Base-by-base conservation (phyloP, 2,329 filamentous ascomycete genomes). In the Dactylellina leptospora region DNA sequence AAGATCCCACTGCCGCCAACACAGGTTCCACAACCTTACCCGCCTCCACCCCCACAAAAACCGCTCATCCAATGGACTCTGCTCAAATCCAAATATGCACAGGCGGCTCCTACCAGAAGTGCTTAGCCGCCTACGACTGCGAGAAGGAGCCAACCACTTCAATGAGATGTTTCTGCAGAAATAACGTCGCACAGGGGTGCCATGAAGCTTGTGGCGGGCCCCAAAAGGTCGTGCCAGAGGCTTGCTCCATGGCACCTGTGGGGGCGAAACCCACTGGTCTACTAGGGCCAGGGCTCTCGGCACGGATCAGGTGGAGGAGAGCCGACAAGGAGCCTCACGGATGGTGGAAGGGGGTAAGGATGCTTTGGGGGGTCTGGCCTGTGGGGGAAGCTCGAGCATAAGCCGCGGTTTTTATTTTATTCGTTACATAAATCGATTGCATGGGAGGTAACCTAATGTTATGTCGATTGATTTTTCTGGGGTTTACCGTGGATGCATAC, bases 131-230 rank as follows among this genome's bases (percentile, higher is more conserved):
- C 45, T 72, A 72, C 40, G 23, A 38, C 27, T 72, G 68, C 53
- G 27, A 23, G 1, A 45, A 33, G 2, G 25, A 54, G 30, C 45
- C 59, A 53, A 42, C 38, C 11, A 53, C 59, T 23, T 28, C 51
- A 10, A 55, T 55, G 28, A 45, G 47, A 18, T 72, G 68, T 50
- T 58, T 58, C 53, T 72, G 68, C 59, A 53, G 68, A 59, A 72
- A 72, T 48, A 72, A 72, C 27, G 68, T 72, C 16, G 28, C 18
- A 25, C 51, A 64, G 36, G 54, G 68, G 48, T 72, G 68, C 23
- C 40, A 53, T 28, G 44, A 59, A 11, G 53, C 68, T 18, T 72
- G 68, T 54, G 68, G 68, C 30, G 38, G 51, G 13, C 9, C 23
- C 38, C 13, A 60, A 23, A 47, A 47, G 1, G 28, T 53, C 22